Evolutionary conservation across 306 rosid species (phyloP).

Genomic region (Mucuna pruriens): DNA sequence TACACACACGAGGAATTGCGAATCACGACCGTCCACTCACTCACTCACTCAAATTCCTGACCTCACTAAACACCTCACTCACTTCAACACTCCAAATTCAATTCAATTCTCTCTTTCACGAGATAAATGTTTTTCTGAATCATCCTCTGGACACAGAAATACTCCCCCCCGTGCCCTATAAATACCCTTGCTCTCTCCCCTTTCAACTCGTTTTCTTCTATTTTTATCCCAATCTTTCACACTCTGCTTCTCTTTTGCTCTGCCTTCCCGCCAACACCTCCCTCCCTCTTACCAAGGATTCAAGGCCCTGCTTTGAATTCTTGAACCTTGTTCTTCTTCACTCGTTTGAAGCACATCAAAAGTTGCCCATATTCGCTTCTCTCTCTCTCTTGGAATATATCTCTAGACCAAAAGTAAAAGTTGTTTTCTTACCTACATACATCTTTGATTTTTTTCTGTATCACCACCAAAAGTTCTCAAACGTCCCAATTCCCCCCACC

Average conservation of each 20-base stretch:
- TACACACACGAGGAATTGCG: neutral
- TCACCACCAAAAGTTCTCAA: constrained; percentile 35
- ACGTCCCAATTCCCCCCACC: constrained; percentile 36
- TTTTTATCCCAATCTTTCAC: neutral
- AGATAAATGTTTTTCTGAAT: neutral
- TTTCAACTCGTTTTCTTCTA: constrained; percentile 25
- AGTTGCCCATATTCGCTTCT: constrained; percentile 30
- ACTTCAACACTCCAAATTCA: neutral
- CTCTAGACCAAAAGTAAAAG: constrained; percentile 39
- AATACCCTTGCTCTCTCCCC: constrained; percentile 24
- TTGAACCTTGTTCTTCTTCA: neutral
- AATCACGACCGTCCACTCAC: neutral
- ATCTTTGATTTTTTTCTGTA: constrained; percentile 24
- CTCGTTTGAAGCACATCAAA: constrained; percentile 16
- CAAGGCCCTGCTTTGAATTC: neutral
- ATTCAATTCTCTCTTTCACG: constrained; percentile 22
- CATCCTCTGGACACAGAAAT: neutral
- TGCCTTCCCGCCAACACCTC: constrained; percentile 15
- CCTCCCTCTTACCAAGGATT: neutral
- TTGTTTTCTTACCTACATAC: constrained; percentile 26
- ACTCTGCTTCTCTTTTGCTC: neutral
- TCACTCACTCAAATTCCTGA: neutral
- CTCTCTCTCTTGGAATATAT: constrained; percentile 26
- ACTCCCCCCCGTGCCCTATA: constrained; percentile 43
- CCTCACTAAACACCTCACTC: neutral